Conservation (phyloP, 2,329 filamentous ascomycete genomes). For the Pseudogymnoascus sp. region DNA sequence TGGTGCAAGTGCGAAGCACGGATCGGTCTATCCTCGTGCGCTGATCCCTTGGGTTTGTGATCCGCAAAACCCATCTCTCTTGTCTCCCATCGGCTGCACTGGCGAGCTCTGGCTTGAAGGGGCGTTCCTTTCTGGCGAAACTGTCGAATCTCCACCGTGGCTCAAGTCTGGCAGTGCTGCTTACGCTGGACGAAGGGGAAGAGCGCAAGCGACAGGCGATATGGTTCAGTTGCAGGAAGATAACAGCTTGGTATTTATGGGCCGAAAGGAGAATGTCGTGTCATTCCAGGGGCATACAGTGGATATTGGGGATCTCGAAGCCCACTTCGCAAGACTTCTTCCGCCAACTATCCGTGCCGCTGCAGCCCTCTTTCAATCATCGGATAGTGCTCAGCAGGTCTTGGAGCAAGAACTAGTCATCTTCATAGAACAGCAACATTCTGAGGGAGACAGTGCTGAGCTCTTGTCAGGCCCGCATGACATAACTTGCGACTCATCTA, state of each 20-base stretch:
- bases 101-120: conserved; percentile 37
- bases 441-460: conserved; percentile 22
- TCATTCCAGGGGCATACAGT: conserved; percentile 32
- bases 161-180: conserved; percentile 28
- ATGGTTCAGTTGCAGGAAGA: conserved; percentile 24
- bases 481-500: background rate
- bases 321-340: conserved; percentile 30
- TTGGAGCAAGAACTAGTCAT: conserved; percentile 21
- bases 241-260: conserved; percentile 22
- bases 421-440: conserved; percentile 28
- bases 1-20: conserved; percentile 17
- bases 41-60: conserved; percentile 28
- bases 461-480: conserved; percentile 22
- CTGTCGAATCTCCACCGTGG: conserved; percentile 27
- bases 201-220: conserved; percentile 23
- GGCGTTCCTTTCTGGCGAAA: conserved; percentile 23
- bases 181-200: conserved; percentile 25
- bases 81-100: conserved; percentile 34
- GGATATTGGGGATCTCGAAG: conserved; percentile 33
- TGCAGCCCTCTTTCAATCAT: conserved; percentile 21
- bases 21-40: conserved; percentile 29
- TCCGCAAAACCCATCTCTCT: conserved; percentile 25
- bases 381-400: conserved; percentile 2
- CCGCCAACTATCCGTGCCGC: conserved; percentile 24
- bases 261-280: conserved; percentile 22